Percentiles rank a stretch among this genome's conserved stretches.
Conservation (phyloP, 495 filamentous ascomycete genomes). For the Aspergillus conjunctus region DNA sequence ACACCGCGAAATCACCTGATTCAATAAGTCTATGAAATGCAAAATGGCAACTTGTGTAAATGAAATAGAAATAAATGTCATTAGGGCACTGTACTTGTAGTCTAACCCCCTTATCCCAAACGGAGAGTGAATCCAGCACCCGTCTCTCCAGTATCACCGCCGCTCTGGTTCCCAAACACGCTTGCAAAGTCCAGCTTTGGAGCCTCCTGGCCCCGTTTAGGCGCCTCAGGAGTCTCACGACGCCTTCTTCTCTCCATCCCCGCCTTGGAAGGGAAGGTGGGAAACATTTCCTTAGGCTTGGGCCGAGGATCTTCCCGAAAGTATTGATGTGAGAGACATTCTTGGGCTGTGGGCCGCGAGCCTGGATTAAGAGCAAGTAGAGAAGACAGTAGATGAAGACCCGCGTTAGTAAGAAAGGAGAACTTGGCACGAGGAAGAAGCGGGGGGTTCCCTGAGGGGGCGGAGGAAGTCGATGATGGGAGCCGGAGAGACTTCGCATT, state of each 20-base stretch:
- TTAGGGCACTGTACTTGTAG: neutral
- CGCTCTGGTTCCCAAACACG: slow-evolving; percentile 72
- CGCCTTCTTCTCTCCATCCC: slow-evolving; percentile 82
- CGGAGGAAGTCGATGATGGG: slow-evolving; percentile 52
- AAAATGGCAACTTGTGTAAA: neutral
- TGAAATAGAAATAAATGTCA: no score
- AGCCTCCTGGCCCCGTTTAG: slow-evolving; percentile 71
- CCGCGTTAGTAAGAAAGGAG: slow-evolving; percentile 76
- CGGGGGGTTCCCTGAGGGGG: slow-evolving; percentile 28
- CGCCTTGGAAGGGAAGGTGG: slow-evolving; percentile 91
- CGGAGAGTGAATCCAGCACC: slow-evolving; percentile 83
- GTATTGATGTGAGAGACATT: slow-evolving; percentile 76
- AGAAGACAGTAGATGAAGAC: slow-evolving; percentile 64
- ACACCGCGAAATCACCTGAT: neutral
- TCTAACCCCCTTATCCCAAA: slow-evolving; percentile 50
- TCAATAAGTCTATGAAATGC: neutral
- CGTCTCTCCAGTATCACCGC: slow-evolving; percentile 69
- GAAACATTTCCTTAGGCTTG: slow-evolving; percentile 84
- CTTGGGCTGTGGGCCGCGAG: slow-evolving; percentile 65
- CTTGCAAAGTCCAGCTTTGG: slow-evolving; percentile 67
- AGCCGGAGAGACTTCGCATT: slow-evolving; percentile 86
- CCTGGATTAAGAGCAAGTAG: slow-evolving; percentile 78
- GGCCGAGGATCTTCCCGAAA: slow-evolving; percentile 88
- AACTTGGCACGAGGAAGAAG: slow-evolving; percentile 67
- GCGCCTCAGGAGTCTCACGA: slow-evolving; percentile 81